Base-by-base conservation (phyloP, 1,284 basidiomycete genomes). In the Ustanciosporium gigantosporum region DNA sequence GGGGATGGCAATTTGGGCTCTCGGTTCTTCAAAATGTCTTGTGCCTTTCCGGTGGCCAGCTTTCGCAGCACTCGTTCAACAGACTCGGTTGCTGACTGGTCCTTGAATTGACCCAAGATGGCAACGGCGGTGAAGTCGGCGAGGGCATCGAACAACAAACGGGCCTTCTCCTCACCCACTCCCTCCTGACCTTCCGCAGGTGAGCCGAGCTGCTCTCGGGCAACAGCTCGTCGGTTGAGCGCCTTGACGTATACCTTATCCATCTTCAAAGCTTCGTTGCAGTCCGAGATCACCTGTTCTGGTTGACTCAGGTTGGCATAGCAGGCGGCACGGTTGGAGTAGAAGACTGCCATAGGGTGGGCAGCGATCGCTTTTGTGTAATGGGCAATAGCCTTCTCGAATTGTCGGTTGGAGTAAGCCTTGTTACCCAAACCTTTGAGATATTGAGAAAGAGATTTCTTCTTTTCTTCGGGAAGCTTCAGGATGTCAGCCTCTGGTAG, bases 251-350 rank as follows among this genome's bases (percentile, higher is more conserved):
- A 98, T 59, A 82, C 85, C 19, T 82, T 81, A 80, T 98, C 92
- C 43, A 95, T 84, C 51, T 84, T 85, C 41, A 99, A 84, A 0
- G 95, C 94, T 41, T 85, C 84, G 72, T 93, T 86, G 78, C 94
- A 97, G 80, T 99, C 94, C 41, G 83, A 82, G n/a, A 98, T 84
- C 60, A 92, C 92, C 31, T 85, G 84, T 24, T 92, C 88, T 76
- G 88, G 84, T 73, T 91, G 83, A 21, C 84, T 82, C 82, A 93
- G 86, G 82, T 96, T 93, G 79, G 93, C 86, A 80, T 93, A 96
- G 79, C 93, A 96, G 53, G 95, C 95, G 35, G 94, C 94, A 50
- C 95, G 88, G 81, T 99, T 99, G 78, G 89, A 91, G 84, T 87
- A 97, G 82, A 90, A 98, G 39, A 97, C 91, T 24, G 94, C 88